Evolutionary conservation across 2,329 filamentous ascomycete species (phyloP).

Genomic region (Colletotrichum theobromicola): DNA sequence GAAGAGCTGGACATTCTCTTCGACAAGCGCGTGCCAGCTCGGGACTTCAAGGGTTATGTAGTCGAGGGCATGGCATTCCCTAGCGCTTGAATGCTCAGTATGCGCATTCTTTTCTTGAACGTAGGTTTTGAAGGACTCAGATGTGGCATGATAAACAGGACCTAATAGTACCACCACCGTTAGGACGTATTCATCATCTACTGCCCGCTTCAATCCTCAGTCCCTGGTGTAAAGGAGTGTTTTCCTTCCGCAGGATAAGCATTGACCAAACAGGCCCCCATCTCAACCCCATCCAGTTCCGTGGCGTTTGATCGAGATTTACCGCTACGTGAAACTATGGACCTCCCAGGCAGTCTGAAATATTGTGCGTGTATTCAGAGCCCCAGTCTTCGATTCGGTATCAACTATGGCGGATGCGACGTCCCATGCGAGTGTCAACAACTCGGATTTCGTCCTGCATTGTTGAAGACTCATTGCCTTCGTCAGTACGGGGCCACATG

Average conservation of each 20-base stretch:
- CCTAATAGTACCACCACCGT: not conserved
- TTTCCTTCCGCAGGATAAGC: not conserved
- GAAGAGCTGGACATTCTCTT: conserved; percentile 35
- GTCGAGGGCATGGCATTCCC: not conserved
- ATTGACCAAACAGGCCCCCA: not conserved
- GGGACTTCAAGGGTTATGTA: conserved; percentile 44
- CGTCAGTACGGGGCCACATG: not conserved
- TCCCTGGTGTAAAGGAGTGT: not conserved
- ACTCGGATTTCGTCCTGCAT: not conserved
- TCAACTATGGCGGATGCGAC: not conserved
- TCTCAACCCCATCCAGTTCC: not conserved
- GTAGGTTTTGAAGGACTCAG: not conserved
- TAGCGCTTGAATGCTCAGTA: not conserved
- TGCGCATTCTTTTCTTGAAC: not conserved
- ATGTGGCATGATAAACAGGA: too few species aligned
- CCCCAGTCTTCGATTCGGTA: not conserved
- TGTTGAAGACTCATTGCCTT: not conserved
- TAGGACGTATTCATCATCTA: not conserved
- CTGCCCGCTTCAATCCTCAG: not conserved
- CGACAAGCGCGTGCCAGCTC: conserved; percentile 31
- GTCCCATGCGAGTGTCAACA: not conserved
- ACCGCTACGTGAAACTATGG: not conserved
- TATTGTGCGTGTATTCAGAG: not conserved
- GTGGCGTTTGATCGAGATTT: not conserved
- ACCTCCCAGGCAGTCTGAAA: not conserved